These are phyloP conservation scores for Auricularia sp. DNA, from an alignment of 768 basidiomycete genomes.

Conservation along the genomic window DNA sequence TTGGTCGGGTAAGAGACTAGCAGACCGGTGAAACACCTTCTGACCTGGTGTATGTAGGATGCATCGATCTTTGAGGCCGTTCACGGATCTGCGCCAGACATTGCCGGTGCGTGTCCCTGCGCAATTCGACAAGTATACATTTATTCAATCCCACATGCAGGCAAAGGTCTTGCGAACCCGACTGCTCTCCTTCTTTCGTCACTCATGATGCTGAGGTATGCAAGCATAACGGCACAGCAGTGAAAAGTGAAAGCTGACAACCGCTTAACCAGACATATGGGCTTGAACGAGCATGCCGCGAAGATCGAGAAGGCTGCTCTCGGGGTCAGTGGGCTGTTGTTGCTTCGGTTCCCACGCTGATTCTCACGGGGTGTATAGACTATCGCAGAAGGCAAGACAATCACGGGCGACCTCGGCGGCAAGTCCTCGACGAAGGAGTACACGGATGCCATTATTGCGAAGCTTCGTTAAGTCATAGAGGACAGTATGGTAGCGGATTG, in stretches of 20 bases:
- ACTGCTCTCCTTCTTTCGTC: slow-evolving; percentile 94
- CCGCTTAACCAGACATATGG: slow-evolving; percentile 63
- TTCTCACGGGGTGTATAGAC: slow-evolving; percentile 41
- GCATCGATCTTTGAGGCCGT: slow-evolving; percentile 99
- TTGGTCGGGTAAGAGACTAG: slow-evolving; percentile 61
- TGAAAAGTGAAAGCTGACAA: too few relatives aligned
- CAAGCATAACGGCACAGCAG: too few relatives aligned
- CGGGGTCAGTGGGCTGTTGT: slow-evolving; percentile 43
- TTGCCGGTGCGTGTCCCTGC: slow-evolving; percentile 50
- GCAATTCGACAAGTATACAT: background rate
- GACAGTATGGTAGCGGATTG: background rate
- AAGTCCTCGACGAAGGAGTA: slow-evolving; percentile 85
- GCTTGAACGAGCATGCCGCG: slow-evolving; percentile 67
- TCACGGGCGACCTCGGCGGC: slow-evolving; percentile 94
- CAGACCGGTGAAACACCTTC: background rate
- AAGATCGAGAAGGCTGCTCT: slow-evolving; percentile 91
- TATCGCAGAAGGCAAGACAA: slow-evolving; percentile 90
- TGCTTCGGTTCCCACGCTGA: background rate
- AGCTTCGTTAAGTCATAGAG: slow-evolving; percentile 29
- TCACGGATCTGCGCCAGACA: slow-evolving; percentile 98
- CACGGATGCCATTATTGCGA: slow-evolving; percentile 77
- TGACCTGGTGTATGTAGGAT: slow-evolving; percentile 41
- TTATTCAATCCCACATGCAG: too few relatives aligned
- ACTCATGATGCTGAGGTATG: slow-evolving; percentile 78
- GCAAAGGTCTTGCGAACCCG: slow-evolving; percentile 94